Base-by-base conservation (phyloP, 768 basidiomycete genomes). In the Termitomyces sp. region DNA sequence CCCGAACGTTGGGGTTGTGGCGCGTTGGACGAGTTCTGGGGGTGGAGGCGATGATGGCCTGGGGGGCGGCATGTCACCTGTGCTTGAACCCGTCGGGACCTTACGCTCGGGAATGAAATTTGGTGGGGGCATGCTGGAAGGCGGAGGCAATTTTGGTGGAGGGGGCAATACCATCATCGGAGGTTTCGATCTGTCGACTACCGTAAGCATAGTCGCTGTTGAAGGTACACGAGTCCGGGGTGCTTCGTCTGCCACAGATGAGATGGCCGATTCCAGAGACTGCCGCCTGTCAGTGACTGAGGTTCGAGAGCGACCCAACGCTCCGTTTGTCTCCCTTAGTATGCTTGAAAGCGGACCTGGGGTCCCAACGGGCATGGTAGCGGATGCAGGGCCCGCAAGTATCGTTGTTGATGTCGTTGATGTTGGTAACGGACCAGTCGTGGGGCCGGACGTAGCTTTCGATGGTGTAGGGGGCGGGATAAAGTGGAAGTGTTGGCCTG, bases 31-130 rank as follows among this genome's bases (percentile, higher is more conserved):
- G 68, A 97, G 89, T 58, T 98, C 95, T 18, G 89, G 77, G 18
- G 95, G 96, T 6, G 95, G 95, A 2, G 96, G 95, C 0, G 96
- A 98, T 4, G 86, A 89, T 0, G 96, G 96, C 46, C 95, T 80
- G 31, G 91, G 88, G 0, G 95, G 95, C 12, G 90, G 89, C 6
- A 74, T 71, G 61, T 89, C 88, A 46, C 78, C 74, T 5, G 81
- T 70, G 57, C 72, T 73, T 8, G 81, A 77, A 16, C 70, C 70
- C 4, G 77, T 75, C 27, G 75, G 75, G 48, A 78, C 63, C 63
- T 81, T 83, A 67, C 81, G 79, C 22, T 91, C 89, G 27, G 92
- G 91, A 63, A 93, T 83, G 68, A 87, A 88, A 15, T 80, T 66
- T 1, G 92, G 91, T 12, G 92, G 92, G 16, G 77, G 84, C 90